These are phyloP conservation scores for Trifolium pratense DNA, from an alignment of 306 rosid genomes.

Conservation along the genomic window DNA sequence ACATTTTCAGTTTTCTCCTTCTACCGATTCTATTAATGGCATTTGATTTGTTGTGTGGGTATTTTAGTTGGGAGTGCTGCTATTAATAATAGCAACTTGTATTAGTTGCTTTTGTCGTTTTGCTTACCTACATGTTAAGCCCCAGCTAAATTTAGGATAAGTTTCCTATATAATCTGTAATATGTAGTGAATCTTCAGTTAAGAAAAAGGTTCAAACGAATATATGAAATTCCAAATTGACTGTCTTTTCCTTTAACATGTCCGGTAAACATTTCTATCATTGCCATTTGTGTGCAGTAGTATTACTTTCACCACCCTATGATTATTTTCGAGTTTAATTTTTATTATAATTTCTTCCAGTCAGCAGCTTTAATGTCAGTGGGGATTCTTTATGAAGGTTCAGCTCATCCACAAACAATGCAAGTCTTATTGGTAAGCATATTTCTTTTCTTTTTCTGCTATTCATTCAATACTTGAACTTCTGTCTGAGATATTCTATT, in stretches of 20 bases:
- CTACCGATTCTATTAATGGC: not conserved
- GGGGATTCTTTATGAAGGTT: conserved; percentile 91
- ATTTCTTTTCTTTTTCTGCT: conserved; percentile 43
- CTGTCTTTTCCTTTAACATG: not conserved
- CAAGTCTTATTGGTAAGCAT: conserved; percentile 80
- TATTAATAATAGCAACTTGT: not conserved
- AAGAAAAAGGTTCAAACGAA: not conserved
- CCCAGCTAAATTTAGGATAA: not conserved
- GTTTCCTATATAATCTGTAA: conserved; percentile 6
- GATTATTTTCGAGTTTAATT: conserved; percentile 38
- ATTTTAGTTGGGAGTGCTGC: conserved; percentile 1
- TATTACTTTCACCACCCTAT: conserved; percentile 25
- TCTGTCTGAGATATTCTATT: conserved; percentile 15
- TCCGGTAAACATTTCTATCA: conserved; percentile 3
- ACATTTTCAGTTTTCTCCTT: not conserved
- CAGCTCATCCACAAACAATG: conserved; percentile 93
- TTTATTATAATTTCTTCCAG: conserved; percentile 52
- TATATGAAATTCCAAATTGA: conserved; percentile 1
- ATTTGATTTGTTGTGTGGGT: conserved; percentile 18
- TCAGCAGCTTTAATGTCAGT: conserved; percentile 91
- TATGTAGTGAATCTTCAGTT: not conserved
- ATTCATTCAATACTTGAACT: conserved; percentile 23
- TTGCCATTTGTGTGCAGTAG: conserved; percentile 3
- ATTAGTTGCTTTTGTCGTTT: not conserved
- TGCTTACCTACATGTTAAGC: not conserved